Evolutionary conservation across 345 rosid genomes (phyloP).

Genomic region (Populus ilicifolia): DNA sequence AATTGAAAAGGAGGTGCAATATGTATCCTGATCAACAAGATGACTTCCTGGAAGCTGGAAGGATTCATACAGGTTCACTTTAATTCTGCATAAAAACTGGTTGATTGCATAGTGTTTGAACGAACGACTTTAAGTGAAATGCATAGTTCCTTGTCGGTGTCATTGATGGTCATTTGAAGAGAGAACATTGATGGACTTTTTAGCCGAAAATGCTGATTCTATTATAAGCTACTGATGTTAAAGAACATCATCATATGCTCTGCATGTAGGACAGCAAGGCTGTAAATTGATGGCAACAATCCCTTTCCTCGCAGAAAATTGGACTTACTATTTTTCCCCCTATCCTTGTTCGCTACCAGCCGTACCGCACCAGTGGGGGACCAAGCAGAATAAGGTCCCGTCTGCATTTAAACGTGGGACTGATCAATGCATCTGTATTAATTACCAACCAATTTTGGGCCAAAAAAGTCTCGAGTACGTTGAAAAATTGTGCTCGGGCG

Average conservation of each 20-base stretch:
- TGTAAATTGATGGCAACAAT: neutral
- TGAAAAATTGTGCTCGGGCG: neutral
- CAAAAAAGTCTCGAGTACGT: neutral
- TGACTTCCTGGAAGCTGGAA: neutral
- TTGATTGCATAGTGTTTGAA: neutral
- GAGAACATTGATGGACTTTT: neutral
- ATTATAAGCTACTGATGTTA: neutral
- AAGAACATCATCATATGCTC: neutral
- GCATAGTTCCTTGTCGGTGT: conserved; percentile 1
- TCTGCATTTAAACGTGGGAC: neutral
- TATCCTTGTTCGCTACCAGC: conserved; percentile 11
- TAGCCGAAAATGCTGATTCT: neutral
- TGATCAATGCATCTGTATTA: neutral
- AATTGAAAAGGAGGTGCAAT: neutral
- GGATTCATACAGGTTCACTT: neutral
- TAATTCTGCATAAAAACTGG: neutral
- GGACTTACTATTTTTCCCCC: neutral
- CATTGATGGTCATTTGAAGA: neutral
- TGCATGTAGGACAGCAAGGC: neutral
- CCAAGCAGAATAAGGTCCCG: neutral
- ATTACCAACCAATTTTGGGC: neutral
- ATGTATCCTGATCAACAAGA: neutral
- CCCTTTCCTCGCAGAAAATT: neutral
- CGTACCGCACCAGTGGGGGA: neutral
- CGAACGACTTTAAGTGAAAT: neutral